A percentile compares a stretch with the other conserved stretches of the same genome.
phyloP scores from a whole-genome alignment of 2,329 filamentous ascomycete species.

The Shiraia sp. region DNA sequence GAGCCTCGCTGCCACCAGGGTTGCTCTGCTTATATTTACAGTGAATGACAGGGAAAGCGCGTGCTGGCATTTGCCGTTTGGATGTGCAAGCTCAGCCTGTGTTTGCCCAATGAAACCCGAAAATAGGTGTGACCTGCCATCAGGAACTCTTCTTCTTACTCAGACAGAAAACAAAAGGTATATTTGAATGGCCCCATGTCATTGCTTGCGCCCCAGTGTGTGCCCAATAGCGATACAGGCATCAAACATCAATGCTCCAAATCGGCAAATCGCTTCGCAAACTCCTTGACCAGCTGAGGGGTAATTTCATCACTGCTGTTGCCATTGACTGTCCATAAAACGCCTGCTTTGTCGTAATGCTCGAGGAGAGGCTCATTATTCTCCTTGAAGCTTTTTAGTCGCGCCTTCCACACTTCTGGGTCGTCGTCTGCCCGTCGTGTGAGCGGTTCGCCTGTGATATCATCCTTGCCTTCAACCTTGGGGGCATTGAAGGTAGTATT shows the following conservation, averaged over 20 bases:
- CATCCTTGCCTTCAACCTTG: constrained; percentile 77
- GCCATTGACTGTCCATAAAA: constrained; percentile 85
- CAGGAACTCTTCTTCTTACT: constrained; percentile 4
- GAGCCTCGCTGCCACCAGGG: constrained; percentile 3
- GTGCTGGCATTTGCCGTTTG: constrained; percentile 6
- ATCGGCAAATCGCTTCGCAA: constrained; percentile 72
- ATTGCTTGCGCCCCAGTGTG: constrained; percentile 1
- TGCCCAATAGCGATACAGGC: constrained; percentile 1
- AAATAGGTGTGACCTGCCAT: neutral
- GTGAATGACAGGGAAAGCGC: constrained; percentile 13
- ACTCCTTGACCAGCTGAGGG: constrained; percentile 82
- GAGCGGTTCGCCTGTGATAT: constrained; percentile 85
- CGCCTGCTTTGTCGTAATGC: constrained; percentile 82
- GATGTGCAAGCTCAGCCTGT: constrained; percentile 4
- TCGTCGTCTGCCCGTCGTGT: constrained; percentile 84
- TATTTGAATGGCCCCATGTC: neutral
- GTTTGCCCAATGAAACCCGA: constrained; percentile 3
- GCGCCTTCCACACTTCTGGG: constrained; percentile 79
- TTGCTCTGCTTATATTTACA: constrained; percentile 17
- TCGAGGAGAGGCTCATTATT: constrained; percentile 83
- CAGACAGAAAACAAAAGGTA: neutral
- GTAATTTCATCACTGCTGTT: constrained; percentile 93
- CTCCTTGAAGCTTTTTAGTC: constrained; percentile 83
- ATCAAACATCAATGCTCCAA: constrained; percentile 18
- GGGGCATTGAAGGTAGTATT: constrained; percentile 93